These are phyloP conservation scores for Leccinum uliginosum DNA, from an alignment of 768 basidiomycete genomes.

Conservation along the genomic window DNA sequence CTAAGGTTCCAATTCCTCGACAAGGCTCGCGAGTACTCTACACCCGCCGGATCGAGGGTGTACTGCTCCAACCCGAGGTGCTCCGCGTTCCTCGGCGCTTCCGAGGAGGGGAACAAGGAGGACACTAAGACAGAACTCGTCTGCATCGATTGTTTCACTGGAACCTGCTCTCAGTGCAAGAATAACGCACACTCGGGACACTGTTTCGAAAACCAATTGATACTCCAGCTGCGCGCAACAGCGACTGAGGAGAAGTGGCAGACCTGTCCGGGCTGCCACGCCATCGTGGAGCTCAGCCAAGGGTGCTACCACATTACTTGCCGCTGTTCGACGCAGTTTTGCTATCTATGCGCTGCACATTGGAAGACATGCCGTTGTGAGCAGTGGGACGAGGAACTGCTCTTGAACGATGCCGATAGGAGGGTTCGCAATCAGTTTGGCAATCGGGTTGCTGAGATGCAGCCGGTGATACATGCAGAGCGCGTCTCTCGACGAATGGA, in stretches of 20 bases:
- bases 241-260: conserved; percentile 50
- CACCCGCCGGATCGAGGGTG: conserved; percentile 38
- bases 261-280: conserved; percentile 56
- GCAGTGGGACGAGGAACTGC: conserved; percentile 57
- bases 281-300: conserved; percentile 49
- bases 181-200: conserved; percentile 36
- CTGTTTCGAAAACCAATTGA: conserved; percentile 42
- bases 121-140: conserved; percentile 13
- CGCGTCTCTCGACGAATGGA: conserved; percentile 25
- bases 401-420: conserved; percentile 26
- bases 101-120: conserved; percentile 2
- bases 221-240: conserved; percentile 40
- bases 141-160: conserved; percentile 39
- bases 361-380: conserved; percentile 63
- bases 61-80: conserved; percentile 50
- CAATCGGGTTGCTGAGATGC: conserved; percentile 2
- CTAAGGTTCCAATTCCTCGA: conserved; percentile 32
- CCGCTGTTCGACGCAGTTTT: conserved; percentile 47
- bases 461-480: conserved; percentile 16
- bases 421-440: conserved; percentile 25
- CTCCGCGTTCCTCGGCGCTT: conserved; percentile 49
- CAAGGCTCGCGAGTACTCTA: conserved; percentile 46
- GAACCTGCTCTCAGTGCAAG: conserved; percentile 49
- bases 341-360: conserved; percentile 55
- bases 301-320: conserved; percentile 71